Percentiles rank a stretch among this genome's conserved stretches.
Evolutionary conservation across 352 stramenopile species (phyloP).

Genomic region (Phytophthora tubulina): DNA sequence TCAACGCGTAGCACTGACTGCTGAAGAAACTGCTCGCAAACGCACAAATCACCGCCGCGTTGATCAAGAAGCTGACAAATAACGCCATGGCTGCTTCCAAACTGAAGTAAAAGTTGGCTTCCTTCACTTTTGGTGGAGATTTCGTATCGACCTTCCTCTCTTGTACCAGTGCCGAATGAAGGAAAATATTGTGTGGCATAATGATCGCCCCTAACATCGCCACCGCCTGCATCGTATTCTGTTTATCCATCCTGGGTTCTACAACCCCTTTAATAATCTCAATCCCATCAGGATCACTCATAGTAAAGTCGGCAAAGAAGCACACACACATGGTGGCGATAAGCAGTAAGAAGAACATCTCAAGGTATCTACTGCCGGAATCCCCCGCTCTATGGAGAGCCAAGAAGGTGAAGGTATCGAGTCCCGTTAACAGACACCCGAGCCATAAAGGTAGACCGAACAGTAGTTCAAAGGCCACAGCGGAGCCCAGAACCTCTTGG

Average conservation of each 20-base stretch:
- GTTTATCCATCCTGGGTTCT: conserved; percentile 63
- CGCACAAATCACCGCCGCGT: conserved; percentile 89
- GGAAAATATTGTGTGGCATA: conserved; percentile 96
- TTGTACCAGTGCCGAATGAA: conserved; percentile 93
- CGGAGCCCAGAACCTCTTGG: conserved; percentile 82
- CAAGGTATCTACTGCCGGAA: conserved; percentile 61
- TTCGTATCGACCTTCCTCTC: conserved; percentile 41
- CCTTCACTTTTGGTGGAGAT: conserved; percentile 41
- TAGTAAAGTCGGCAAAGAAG: conserved; percentile 89
- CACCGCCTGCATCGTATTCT: conserved; percentile 73
- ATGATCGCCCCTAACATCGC: conserved; percentile 92
- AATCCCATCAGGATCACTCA: conserved; percentile 62
- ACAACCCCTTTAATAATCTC: conserved; percentile 84
- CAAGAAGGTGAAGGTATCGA: conserved; percentile 94
- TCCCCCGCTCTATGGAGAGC: conserved; percentile 78
- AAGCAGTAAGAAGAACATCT: conserved; percentile 88
- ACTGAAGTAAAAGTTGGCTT: conserved; percentile 88
- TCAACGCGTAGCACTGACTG: conserved; percentile 55
- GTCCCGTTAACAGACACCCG: conserved; percentile 69
- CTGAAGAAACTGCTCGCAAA: conserved; percentile 93
- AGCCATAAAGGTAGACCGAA: conserved; percentile 75
- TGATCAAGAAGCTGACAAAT: conserved; percentile 92
- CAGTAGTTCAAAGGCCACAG: conserved; percentile 85
- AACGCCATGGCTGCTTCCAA: conserved; percentile 89
- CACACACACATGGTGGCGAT: conserved; percentile 90